Evolutionary conservation across 768 basidiomycete species (phyloP).

Genomic region (Suillus bovinus): DNA sequence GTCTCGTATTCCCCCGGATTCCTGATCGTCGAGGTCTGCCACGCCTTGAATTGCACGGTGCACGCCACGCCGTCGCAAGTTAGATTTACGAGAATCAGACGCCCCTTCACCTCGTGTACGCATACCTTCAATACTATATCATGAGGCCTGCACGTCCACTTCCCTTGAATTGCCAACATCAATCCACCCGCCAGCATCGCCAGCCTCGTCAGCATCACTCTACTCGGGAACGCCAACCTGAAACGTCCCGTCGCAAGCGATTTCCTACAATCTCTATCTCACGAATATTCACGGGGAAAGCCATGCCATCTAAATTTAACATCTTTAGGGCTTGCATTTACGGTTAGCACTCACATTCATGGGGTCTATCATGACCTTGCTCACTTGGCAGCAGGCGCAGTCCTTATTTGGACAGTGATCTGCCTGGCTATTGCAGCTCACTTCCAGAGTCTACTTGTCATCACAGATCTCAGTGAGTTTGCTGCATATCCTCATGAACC

Average conservation of each 20-base stretch:
- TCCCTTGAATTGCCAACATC: conserved; percentile 28
- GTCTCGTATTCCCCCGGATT: conserved; percentile 29
- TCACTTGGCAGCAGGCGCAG: conserved; percentile 44
- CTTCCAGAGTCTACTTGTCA: conserved; percentile 67
- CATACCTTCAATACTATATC: conserved; percentile 24
- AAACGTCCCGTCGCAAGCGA: conserved; percentile 36
- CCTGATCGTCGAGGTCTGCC: conserved; percentile 13
- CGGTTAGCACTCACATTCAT: conserved; percentile 41
- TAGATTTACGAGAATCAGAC: conserved; percentile 21
- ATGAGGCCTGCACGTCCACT: conserved; percentile 27
- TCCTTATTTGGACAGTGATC: conserved; percentile 75
- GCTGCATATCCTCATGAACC: not conserved
- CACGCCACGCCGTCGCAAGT: conserved; percentile 28
- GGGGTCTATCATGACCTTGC: conserved; percentile 9
- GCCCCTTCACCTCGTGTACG: conserved; percentile 31
- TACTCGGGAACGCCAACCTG: conserved; percentile 27
- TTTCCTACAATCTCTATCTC: conserved; percentile 29
- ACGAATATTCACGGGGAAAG: conserved; percentile 33
- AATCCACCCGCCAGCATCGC: conserved; percentile 20
- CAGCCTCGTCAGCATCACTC: conserved; percentile 23
- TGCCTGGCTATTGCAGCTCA: conserved; percentile 80
- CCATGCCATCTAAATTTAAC: conserved; percentile 75
- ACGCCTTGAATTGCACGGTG: conserved; percentile 22
- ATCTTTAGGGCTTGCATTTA: conserved; percentile 68
- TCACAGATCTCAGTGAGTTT: conserved; percentile 77